Conservation (phyloP, 1,284 basidiomycete species). For the Anthracocystis panici-leucophaei region DNA sequence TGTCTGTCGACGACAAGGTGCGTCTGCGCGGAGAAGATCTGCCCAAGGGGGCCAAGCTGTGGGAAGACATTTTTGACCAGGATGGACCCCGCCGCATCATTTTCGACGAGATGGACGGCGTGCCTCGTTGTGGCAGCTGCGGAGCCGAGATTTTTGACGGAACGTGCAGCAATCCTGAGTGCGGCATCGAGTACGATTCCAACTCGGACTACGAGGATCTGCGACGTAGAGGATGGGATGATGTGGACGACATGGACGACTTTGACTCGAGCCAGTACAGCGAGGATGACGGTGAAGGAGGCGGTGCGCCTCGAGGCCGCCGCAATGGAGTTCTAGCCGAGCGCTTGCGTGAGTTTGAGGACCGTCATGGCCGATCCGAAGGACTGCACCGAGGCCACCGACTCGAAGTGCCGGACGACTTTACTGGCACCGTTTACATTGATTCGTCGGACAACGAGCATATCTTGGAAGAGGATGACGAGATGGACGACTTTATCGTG, state of each 20-base stretch:
- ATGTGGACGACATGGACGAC: slow-evolving; percentile 27
- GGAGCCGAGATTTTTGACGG: slow-evolving; percentile 62
- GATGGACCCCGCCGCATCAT: slow-evolving; percentile 49
- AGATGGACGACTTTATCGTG: slow-evolving; percentile 46
- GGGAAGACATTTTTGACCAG: slow-evolving; percentile 54
- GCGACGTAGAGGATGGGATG: slow-evolving; percentile 20
- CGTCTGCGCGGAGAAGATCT: slow-evolving; percentile 44
- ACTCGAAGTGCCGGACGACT: slow-evolving; percentile 13
- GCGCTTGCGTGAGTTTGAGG: slow-evolving; percentile 27
- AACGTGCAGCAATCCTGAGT: slow-evolving; percentile 55
- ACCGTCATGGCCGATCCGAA: slow-evolving; percentile 21
- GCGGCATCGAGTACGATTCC: slow-evolving; percentile 50
- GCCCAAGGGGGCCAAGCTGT: slow-evolving; percentile 42
- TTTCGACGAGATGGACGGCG: slow-evolving; percentile 60
- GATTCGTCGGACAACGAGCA: slow-evolving; percentile 19
- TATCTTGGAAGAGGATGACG: slow-evolving; percentile 27
- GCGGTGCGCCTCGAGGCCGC: not conserved
- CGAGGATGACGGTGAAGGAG: slow-evolving; percentile 9
- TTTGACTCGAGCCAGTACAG: slow-evolving; percentile 16
- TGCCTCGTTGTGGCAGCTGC: slow-evolving; percentile 62
- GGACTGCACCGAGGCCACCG: slow-evolving; percentile 12
- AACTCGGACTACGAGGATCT: slow-evolving; percentile 29
- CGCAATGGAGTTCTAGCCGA: slow-evolving; percentile 10
- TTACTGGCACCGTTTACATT: slow-evolving; percentile 1
- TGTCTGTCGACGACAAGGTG: slow-evolving; percentile 34